Base-by-base conservation (phyloP, 352 stramenopile species). In the Globisporangium paddicum region DNA sequence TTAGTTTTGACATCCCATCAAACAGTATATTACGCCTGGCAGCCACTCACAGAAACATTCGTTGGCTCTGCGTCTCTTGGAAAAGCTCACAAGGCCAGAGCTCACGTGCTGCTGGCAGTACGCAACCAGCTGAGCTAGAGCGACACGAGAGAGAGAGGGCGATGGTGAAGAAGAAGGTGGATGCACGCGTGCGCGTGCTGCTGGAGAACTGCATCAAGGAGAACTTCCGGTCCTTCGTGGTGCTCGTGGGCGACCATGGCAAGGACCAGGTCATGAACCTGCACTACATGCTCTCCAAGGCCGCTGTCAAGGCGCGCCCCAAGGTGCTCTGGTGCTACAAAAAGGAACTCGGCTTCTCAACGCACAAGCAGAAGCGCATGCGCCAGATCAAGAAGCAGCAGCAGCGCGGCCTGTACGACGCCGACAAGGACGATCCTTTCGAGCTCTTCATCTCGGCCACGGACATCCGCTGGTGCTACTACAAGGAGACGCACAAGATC, bases 241-340 rank as follows among this genome's bases (percentile, higher is more conserved):
- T 99, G 63, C 79, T 99, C 14, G 97, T 99, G 34, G 98, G 98
- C 40, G 97, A 99, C 77, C 93, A 99, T 87, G 97, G 97, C 58
- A 99, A 99, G 69, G 97, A 99, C 81, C 97, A 99, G 79, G 89
- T 99, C 47, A 96, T 97, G 63, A 99, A 99, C 72, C 77, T 99
- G 58, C 96, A 99, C 77, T 98, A 99, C 69, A 99, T 99, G 62
- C 75, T 99, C 37, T 93, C 87, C 50, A 98, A 98, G 73, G 90
- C 94, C 11, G 87, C 90, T 18, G 89, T 99, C 28, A 96, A 98
- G 64, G 89, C 95, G 30, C 90, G 96, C 18, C 95, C 96, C 13
- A 97, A 93, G 55, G 97, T 99, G 45, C 75, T 99, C 8, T 99
- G 98, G 98, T 99, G 97, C 75, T 99, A 99, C 87, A 99, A 99